These are phyloP conservation scores for Gossypium anomalum DNA, from an alignment of 345 rosid species.

Conservation along the genomic window DNA sequence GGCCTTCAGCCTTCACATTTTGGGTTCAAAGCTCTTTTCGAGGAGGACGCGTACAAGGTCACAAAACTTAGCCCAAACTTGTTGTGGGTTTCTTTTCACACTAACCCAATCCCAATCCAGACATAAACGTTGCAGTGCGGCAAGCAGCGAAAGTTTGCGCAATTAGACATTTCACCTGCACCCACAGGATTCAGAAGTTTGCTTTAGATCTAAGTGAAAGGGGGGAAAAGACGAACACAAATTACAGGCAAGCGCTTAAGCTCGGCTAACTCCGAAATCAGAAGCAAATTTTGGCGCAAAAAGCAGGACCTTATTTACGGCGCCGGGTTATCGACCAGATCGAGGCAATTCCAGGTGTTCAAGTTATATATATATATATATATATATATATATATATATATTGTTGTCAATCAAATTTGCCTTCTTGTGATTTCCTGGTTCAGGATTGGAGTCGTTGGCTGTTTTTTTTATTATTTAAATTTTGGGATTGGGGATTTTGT, in stretches of 20 bases:
- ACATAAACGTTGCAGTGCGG: neutral
- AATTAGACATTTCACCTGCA: conserved; percentile 8
- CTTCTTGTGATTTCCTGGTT: conserved; percentile 2
- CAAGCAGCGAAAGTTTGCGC: neutral
- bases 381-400: neutral
- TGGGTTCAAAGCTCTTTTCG: neutral
- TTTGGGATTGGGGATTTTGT: neutral
- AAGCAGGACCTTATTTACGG: neutral
- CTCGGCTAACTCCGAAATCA: neutral
- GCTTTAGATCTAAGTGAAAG: conserved; percentile 34
- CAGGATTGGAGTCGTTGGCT: neutral
- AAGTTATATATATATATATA: neutral
- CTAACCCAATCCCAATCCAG: neutral
- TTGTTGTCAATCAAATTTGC: neutral
- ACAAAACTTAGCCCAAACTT: neutral
- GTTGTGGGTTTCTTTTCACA: neutral
- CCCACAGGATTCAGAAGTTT: conserved; percentile 14
- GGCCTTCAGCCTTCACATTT: neutral
- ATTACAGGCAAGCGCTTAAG: neutral
- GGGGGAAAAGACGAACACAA: neutral
- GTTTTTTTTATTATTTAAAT: neutral
- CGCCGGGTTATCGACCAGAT: neutral
- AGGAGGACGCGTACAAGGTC: neutral
- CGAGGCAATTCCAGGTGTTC: conserved; percentile 17
- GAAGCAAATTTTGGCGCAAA: neutral